phyloP scores from a whole-genome alignment of 1,284 basidiomycete genomes.

The Exsudoporus floridanus region DNA sequence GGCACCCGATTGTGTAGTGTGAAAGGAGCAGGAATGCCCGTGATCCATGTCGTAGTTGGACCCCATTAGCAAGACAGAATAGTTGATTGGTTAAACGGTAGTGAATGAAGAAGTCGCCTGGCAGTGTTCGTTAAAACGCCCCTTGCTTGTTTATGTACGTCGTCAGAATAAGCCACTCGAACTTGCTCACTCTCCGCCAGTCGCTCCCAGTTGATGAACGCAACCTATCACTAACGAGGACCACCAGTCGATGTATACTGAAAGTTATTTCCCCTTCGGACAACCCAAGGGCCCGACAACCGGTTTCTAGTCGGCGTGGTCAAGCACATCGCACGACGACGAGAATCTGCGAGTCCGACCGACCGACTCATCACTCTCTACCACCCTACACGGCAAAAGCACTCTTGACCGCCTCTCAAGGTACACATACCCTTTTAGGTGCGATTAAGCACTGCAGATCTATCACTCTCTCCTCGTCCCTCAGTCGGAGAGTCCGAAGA shows the following conservation, averaged over 20 bases:
- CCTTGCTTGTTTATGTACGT: constrained; percentile 19
- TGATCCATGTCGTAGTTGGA: background rate
- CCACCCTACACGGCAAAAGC: background rate
- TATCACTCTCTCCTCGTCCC: background rate
- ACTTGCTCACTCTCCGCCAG: background rate
- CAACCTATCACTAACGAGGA: background rate
- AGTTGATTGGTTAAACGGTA: background rate
- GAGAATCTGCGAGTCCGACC: background rate
- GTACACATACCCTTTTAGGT: constrained; percentile 1
- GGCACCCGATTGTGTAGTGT: background rate
- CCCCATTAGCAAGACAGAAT: background rate
- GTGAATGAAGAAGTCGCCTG: background rate
- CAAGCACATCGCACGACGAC: background rate
- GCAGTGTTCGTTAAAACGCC: too few species aligned
- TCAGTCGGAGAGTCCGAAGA: constrained; percentile 2
- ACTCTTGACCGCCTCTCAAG: background rate
- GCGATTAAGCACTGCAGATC: background rate
- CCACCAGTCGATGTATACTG: background rate
- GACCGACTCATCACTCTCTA: background rate
- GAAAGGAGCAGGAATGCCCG: background rate
- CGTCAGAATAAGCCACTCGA: background rate
- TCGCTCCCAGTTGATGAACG: background rate
- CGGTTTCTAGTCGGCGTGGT: background rate
- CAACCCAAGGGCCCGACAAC: background rate
- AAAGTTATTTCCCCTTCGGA: background rate